Conservation (phyloP, 306 rosid genomes). For the Cicer chorassanicum region DNA sequence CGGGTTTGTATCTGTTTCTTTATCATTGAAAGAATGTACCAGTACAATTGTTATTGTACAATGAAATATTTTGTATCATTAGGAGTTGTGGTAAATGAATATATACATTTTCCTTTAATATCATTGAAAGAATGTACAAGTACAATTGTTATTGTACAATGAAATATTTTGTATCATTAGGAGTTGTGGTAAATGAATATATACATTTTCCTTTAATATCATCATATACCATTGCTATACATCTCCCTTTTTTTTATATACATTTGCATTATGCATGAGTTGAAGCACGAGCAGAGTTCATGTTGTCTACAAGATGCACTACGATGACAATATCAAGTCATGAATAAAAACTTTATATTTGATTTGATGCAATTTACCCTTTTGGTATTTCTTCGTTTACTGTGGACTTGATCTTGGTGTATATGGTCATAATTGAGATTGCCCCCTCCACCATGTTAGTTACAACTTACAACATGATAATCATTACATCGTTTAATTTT, state of each 20-base stretch:
- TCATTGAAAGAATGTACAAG: neutral
- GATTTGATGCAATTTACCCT: neutral
- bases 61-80: conserved; percentile 40
- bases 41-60: neutral
- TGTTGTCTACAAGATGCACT: conserved; percentile 2
- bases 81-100: conserved; percentile 15
- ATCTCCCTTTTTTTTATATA: neutral
- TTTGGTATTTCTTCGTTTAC: neutral
- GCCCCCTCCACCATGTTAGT: conserved; percentile 48
- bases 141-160: neutral
- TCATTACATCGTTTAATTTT: conserved; percentile 44
- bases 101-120: neutral
- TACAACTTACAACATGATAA: conserved; percentile 46
- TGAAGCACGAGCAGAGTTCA: neutral
- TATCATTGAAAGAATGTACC: conserved; percentile 19
- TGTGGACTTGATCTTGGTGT: conserved; percentile 8
- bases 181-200: conserved; percentile 24
- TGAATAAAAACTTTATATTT: neutral
- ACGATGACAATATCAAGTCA: neutral
- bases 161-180: conserved; percentile 38
- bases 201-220: neutral
- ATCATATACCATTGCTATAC: conserved; percentile 18
- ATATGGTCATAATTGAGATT: conserved; percentile 46
- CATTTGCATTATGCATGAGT: conserved; percentile 21
- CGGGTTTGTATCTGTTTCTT: conserved; percentile 27